phyloP scores from a whole-genome alignment of 139 green algal species.

The Chlorella ohadii region DNA sequence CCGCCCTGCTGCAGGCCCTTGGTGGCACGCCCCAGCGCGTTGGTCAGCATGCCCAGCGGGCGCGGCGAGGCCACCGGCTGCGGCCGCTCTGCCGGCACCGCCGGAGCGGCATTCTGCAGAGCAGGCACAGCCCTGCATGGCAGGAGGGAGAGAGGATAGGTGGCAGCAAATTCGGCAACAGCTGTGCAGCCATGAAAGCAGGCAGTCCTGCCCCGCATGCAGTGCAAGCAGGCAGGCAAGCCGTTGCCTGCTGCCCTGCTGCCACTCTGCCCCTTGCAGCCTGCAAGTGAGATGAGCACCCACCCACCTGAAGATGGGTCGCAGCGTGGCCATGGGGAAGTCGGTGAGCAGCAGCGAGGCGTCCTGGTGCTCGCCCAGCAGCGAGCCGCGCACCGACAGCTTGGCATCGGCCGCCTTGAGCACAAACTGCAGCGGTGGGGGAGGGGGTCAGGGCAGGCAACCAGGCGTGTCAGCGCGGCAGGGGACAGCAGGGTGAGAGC shows the following conservation, averaged over 20 bases:
- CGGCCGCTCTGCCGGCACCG: slow-evolving; percentile 34
- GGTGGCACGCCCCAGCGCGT: slow-evolving; percentile 29
- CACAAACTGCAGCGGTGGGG: slow-evolving; percentile 28
- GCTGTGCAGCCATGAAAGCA: background rate
- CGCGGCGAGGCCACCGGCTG: slow-evolving; percentile 35
- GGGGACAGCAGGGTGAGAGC: background rate
- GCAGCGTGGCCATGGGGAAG: slow-evolving; percentile 81
- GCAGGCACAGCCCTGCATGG: slow-evolving; percentile 60
- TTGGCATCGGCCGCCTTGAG: slow-evolving; percentile 51
- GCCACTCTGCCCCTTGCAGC: background rate
- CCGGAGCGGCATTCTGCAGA: slow-evolving; percentile 65
- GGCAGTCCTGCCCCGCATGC: too few relatives aligned
- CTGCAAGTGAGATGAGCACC: too few relatives aligned
- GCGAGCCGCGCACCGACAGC: slow-evolving; percentile 55
- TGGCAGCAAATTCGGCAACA: background rate
- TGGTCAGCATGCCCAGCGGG: slow-evolving; percentile 38
- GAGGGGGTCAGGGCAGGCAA: background rate
- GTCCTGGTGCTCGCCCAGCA: slow-evolving; percentile 84
- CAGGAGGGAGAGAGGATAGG: background rate
- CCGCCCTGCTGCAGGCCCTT: slow-evolving; percentile 23
- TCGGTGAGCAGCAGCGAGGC: slow-evolving; percentile 77
- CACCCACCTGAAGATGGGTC: slow-evolving; percentile 66
- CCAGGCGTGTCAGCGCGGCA: background rate
- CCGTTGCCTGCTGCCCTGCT: background rate
- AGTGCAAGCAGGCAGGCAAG: background rate